Evolutionary conservation across 345 rosid genomes (phyloP).

Genomic region (Bruguiera gymnorhiza): DNA sequence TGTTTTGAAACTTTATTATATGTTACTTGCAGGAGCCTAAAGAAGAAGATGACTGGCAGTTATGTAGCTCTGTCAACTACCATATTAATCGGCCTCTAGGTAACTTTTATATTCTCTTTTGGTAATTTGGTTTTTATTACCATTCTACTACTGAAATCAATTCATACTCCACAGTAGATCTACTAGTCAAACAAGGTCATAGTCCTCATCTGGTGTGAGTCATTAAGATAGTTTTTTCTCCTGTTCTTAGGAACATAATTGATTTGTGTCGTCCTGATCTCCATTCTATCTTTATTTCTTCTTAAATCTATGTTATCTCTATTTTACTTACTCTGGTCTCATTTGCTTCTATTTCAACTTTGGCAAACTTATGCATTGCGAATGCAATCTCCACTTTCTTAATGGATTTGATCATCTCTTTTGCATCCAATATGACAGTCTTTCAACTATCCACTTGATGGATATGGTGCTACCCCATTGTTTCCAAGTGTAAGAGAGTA

Average conservation of each 20-base stretch:
- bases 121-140: background rate
- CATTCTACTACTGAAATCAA: background rate
- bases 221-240: too few species aligned
- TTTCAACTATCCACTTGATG: too few species aligned
- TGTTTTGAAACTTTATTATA: constrained; percentile 8
- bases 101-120: constrained; percentile 18
- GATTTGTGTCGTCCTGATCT: background rate
- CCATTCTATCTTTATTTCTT: background rate
- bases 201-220: too few species aligned
- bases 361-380: too few species aligned
- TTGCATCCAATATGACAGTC: too few species aligned
- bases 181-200: too few species aligned
- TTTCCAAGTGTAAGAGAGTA: too few species aligned
- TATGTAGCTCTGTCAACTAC: constrained; percentile 68
- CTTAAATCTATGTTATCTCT: background rate
- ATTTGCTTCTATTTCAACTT: background rate
- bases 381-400: too few species aligned
- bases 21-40: constrained; percentile 60
- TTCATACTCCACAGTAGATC: too few species aligned
- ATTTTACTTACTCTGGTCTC: background rate
- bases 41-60: constrained; percentile 60
- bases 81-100: constrained; percentile 76
- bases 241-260: background rate
- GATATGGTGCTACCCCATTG: too few species aligned
- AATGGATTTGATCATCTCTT: too few species aligned